Evolutionary conservation across 2,329 filamentous ascomycete species (phyloP).

Genomic region (Pseudogymnoascus sp.): DNA sequence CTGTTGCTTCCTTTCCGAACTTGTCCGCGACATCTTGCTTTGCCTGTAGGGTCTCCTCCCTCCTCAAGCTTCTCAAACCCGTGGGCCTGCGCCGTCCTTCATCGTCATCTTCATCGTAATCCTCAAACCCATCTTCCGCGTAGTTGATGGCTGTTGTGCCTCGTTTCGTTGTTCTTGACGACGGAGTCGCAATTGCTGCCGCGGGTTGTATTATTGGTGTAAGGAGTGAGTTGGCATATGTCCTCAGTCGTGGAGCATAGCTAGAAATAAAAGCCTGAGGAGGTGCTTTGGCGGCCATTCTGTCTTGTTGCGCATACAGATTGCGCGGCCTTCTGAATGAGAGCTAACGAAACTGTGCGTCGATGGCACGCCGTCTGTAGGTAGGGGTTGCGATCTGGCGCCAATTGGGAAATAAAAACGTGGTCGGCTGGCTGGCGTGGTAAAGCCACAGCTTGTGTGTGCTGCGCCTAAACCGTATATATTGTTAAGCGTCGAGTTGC

Average conservation of each 20-base stretch:
- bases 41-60: slow-evolving; percentile 60
- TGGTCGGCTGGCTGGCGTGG: background rate
- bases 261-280: slow-evolving; percentile 86
- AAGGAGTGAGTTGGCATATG: slow-evolving; percentile 85
- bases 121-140: slow-evolving; percentile 90
- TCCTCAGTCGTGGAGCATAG: slow-evolving; percentile 82
- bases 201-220: slow-evolving; percentile 71
- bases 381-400: background rate
- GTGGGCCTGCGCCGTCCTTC: slow-evolving; percentile 66
- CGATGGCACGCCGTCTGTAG: background rate
- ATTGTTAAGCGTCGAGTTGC: background rate
- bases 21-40: slow-evolving; percentile 62
- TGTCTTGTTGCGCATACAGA: background rate
- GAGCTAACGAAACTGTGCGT: background rate
- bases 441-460: background rate
- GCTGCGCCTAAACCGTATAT: background rate
- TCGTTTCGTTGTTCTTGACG: slow-evolving; percentile 85
- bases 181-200: slow-evolving; percentile 53
- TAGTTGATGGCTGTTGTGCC: slow-evolving; percentile 97
- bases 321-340: background rate
- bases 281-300: slow-evolving; percentile 31
- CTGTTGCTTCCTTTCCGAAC: slow-evolving; percentile 70
- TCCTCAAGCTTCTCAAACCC: slow-evolving; percentile 71
- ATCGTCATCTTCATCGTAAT: slow-evolving; percentile 67
- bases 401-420: background rate